A percentile compares a stretch with the other conserved stretches of the same genome.
phyloP scores from a whole-genome alignment of 257 asterid genomes.

The Echium plantagineum region DNA sequence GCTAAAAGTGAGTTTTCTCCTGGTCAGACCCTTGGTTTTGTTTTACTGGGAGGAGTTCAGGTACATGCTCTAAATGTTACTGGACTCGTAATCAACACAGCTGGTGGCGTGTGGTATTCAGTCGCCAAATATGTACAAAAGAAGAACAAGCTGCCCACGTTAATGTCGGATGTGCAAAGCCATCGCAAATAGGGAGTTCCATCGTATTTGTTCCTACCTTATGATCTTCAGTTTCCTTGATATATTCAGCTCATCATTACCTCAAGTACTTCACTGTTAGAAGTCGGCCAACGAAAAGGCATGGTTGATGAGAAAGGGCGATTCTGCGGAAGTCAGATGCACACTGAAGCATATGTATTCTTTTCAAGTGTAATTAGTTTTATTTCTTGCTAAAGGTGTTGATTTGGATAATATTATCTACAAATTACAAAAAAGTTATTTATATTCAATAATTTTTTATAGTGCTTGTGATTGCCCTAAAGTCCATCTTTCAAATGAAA shows the following conservation, averaged over 20 bases:
- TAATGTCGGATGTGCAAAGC: conserved; percentile 32
- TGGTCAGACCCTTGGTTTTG: conserved; percentile 67
- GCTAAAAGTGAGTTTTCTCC: not conserved
- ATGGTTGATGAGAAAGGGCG: not conserved
- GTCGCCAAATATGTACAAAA: conserved; percentile 70
- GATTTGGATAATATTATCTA: not conserved
- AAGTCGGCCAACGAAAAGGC: too few species aligned
- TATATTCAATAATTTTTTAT: too few species aligned
- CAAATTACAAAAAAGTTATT: not conserved
- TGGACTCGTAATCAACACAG: conserved; percentile 80
- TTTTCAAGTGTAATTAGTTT: not conserved
- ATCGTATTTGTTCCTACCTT: not conserved
- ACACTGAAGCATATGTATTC: not conserved
- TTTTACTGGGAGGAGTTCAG: conserved; percentile 81
- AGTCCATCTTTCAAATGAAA: too few species aligned
- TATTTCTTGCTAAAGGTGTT: not conserved
- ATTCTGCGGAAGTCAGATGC: not conserved
- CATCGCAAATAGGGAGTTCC: conserved; percentile 30
- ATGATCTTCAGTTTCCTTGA: not conserved
- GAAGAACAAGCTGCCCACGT: conserved; percentile 54
- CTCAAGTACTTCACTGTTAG: too few species aligned
- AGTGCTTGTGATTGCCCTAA: too few species aligned
- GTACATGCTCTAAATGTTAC: conserved; percentile 71
- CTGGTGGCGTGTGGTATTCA: conserved; percentile 91
- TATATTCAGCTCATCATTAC: too few species aligned